These are phyloP conservation scores for Xylaria digitata DNA, from an alignment of 2,329 filamentous ascomycete species.

Conservation along the genomic window DNA sequence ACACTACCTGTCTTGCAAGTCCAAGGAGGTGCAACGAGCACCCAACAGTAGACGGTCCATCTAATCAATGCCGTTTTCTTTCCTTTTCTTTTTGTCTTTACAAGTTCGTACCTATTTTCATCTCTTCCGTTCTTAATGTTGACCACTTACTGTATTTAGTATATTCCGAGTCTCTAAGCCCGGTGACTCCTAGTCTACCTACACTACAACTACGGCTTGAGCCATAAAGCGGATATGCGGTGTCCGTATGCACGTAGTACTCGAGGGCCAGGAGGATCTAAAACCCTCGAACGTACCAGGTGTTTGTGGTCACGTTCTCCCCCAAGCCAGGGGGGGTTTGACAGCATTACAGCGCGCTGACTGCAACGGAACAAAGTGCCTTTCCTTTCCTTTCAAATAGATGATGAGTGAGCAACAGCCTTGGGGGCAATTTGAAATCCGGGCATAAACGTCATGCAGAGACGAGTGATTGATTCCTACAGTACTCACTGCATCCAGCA, in stretches of 20 bases:
- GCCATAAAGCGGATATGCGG: constrained; percentile 25
- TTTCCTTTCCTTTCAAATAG: constrained; percentile 20
- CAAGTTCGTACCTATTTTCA: background rate
- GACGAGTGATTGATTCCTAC: constrained; percentile 5
- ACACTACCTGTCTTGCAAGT: too few relatives aligned
- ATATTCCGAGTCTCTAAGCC: background rate
- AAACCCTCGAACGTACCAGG: constrained; percentile 19
- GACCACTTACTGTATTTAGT: constrained; percentile 6
- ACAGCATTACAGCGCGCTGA: constrained; percentile 11
- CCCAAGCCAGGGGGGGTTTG: constrained; percentile 15
- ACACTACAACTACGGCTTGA: background rate
- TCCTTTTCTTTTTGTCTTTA: background rate
- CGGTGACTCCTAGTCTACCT: background rate
- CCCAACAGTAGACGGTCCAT: background rate
- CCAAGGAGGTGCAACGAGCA: background rate
- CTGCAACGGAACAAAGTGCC: background rate
- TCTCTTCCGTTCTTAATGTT: background rate
- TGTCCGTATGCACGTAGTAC: constrained; percentile 29
- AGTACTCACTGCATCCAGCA: background rate
- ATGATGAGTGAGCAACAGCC: constrained; percentile 23
- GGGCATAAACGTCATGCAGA: constrained; percentile 16
- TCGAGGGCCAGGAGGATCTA: constrained; percentile 24
- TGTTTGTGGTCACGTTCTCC: constrained; percentile 27
- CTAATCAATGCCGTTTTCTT: background rate
- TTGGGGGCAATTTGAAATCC: constrained; percentile 32